Evolutionary conservation across 306 rosid genomes (phyloP).

Genomic region (Oxytropis ochrocephala): DNA sequence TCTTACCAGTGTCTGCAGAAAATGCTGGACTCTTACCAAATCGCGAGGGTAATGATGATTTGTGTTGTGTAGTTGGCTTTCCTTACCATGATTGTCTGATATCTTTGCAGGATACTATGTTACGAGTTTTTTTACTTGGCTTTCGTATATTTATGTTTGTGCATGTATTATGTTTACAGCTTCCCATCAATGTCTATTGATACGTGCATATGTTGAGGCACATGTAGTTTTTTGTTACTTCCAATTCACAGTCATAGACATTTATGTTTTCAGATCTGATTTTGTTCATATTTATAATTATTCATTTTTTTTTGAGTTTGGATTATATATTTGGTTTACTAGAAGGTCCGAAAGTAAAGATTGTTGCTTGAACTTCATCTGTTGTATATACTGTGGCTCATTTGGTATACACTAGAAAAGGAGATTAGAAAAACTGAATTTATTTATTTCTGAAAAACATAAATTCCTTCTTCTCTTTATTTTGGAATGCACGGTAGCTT

Average conservation of each 20-base stretch:
- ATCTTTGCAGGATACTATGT: neutral
- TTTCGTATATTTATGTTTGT: neutral
- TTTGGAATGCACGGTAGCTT: neutral
- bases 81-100: neutral
- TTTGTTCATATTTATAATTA: neutral
- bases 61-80: conserved; percentile 9
- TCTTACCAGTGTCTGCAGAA: conserved; percentile 84
- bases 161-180: neutral
- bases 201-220: neutral
- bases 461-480: neutral
- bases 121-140: neutral
- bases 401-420: neutral
- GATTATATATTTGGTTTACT: neutral
- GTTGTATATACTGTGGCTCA: neutral
- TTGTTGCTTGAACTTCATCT: conserved; percentile 10
- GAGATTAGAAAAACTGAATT: neutral
- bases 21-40: conserved; percentile 59
- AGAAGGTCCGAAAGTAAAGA: neutral
- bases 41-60: conserved; percentile 46
- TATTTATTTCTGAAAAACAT: neutral
- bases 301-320: neutral
- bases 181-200: neutral
- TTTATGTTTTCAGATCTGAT: conserved; percentile 8
- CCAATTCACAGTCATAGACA: neutral
- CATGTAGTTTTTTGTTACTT: neutral